Evolutionary conservation across 768 basidiomycete genomes (phyloP).

Genomic region (Trametes villosa): DNA sequence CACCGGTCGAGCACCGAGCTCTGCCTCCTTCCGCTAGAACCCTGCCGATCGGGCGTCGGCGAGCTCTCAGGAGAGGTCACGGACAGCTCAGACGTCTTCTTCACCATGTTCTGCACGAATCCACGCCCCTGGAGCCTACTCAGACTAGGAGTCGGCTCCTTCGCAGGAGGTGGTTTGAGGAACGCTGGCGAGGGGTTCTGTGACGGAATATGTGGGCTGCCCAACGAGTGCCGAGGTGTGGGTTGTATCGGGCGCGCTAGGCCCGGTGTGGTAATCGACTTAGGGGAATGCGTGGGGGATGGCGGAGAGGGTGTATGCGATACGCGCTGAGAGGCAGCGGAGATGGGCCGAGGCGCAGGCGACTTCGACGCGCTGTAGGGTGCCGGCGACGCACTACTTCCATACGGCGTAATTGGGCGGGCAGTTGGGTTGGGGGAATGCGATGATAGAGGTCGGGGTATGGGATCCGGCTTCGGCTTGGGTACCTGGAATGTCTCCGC

Average conservation of each 20-base stretch:
- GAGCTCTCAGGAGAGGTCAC: conserved; percentile 39
- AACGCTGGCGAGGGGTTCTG: conserved; percentile 60
- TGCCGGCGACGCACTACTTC: conserved; percentile 1
- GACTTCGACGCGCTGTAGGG: conserved; percentile 14
- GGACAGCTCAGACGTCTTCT: conserved; percentile 62
- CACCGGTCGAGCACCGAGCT: conserved; percentile 73
- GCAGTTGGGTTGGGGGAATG: conserved; percentile 12
- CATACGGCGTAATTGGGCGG: conserved; percentile 16
- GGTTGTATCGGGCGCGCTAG: conserved; percentile 60
- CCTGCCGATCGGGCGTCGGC: conserved; percentile 40
- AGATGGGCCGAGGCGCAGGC: conserved; percentile 15
- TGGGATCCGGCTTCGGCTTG: conserved; percentile 12
- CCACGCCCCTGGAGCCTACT: conserved; percentile 84
- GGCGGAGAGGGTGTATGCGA: conserved; percentile 29
- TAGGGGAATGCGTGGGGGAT: conserved; percentile 31
- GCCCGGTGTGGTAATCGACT: conserved; percentile 34
- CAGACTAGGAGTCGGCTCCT: conserved; percentile 81
- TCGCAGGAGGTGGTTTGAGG: conserved; percentile 55
- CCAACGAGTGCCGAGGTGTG: conserved; percentile 48
- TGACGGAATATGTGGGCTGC: conserved; percentile 49
- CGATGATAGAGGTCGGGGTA: conserved; percentile 11
- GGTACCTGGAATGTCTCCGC: conserved; percentile 1
- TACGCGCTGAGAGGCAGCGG: conserved; percentile 6
- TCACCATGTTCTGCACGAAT: conserved; percentile 84
- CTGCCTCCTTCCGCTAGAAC: conserved; percentile 33